A percentile compares a stretch with the other conserved stretches of the same genome.
These are phyloP conservation scores for Onygena corvina DNA, from an alignment of 2,329 filamentous ascomycete genomes.

Conservation along the genomic window DNA sequence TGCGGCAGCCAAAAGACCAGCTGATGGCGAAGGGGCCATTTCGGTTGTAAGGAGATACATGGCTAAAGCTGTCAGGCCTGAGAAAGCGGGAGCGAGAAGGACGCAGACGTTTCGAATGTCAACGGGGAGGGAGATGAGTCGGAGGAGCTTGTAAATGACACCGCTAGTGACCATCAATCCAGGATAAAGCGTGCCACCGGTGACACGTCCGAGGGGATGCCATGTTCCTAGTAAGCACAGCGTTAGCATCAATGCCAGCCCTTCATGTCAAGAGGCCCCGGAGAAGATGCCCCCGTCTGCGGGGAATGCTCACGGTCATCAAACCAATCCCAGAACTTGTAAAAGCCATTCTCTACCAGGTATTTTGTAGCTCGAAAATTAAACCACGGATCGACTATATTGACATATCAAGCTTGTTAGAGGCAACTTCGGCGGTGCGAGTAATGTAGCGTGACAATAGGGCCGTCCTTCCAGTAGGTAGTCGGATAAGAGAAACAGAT, in stretches of 20 bases:
- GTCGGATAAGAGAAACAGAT: conserved; percentile 7
- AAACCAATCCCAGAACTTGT: conserved; percentile 99
- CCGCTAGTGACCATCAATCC: conserved; percentile 99
- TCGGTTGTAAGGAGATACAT: conserved; percentile 93
- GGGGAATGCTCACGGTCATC: conserved; percentile 63
- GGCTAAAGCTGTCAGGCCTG: conserved; percentile 82
- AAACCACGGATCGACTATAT: conserved; percentile 94
- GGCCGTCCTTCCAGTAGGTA: no score
- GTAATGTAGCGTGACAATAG: no score
- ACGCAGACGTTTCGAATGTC: conserved; percentile 99
- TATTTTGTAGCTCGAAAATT: conserved; percentile 99
- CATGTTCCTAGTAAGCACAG: conserved; percentile 56
- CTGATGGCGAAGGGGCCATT: conserved; percentile 90
- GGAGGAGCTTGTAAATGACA: conserved; percentile 86
- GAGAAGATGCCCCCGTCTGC: no score
- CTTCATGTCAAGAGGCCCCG: no score
- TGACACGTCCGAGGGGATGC: conserved; percentile 96
- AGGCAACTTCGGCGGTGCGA: not conserved
- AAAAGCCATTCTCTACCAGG: conserved; percentile 90
- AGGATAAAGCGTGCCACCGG: conserved; percentile 95
- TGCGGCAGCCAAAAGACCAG: conserved; percentile 79
- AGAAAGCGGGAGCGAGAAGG: conserved; percentile 85
- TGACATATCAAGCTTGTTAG: not conserved
- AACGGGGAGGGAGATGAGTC: conserved; percentile 76
- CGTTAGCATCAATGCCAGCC: not conserved